Base-by-base conservation (phyloP, 2,329 filamentous ascomycete species). In the Diplocarpon rosae region DNA sequence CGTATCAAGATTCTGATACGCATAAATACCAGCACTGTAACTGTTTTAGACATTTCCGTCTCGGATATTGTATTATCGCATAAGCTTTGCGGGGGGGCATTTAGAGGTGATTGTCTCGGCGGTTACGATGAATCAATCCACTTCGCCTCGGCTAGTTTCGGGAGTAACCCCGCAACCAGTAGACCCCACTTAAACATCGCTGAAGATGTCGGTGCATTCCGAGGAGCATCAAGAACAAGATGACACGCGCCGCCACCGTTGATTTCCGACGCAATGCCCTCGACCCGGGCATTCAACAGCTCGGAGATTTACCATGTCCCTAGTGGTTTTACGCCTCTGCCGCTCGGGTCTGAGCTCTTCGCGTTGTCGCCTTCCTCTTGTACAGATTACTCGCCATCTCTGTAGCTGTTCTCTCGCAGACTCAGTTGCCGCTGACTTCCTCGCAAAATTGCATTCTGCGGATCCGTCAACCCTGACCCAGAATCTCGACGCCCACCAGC, bases 401-500 rank as follows among this genome's bases (percentile, higher is more conserved):
- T 56, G 51, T 31, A 52, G 46, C 44, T 40, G 48, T 27, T 11
- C 33, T 20, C 60, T 58, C 32, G 60, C 64, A 43, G 45, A 61
- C 15, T 50, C 59, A 32, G 56, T 65, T 44, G 65, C 66, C 5
- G 50, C 59, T 12, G 57, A 61, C 35, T 71, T 71, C 52, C 61
- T 70, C 14, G 56, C 59, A 6, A 63, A 63, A 41, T 66, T 67
- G 39, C 63, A 67, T 44, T 63, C 64, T 5, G 58, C 62, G 5
- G 64, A 66, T 1, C 65, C 67, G 0, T 63, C 66, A 51, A 61
- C 59, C 4, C 67, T 67, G 36, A 62, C 60, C 3, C 78, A 83
- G 54, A 45, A 69, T 3, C 63, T 83, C 6, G 78, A 83, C 56
- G 68, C 65, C 11, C 81, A 80, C 51, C 78, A 83, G 56, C 63